Evolutionary conservation across 345 rosid species (phyloP), one percentile per base, ranked within the genome.

Genomic region (Rubroshorea leprosula): DNA sequence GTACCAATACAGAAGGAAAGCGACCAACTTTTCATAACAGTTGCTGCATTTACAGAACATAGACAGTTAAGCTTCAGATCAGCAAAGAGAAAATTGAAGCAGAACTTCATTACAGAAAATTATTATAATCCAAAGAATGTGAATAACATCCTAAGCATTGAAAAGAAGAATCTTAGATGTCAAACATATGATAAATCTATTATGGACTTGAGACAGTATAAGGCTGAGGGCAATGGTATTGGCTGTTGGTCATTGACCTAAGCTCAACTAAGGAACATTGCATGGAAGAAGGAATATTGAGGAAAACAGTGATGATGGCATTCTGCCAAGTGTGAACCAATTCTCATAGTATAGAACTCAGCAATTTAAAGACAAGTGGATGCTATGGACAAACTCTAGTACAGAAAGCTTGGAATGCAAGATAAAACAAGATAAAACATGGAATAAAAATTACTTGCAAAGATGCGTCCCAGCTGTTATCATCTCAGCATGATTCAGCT

Each of bases 1-100:
- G 67, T 78, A 81, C 96, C 96, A 92, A 77, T 86, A 92, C 54
- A 91, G 43, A 29, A 91, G 83, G 63, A 86, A 91, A 0, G 96
- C 82, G 43, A 91, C 83, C 67, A 91, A 61, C 63, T 82, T 86
- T 57, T 84, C 86, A 38, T 79, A 80, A 70, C 98, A 91, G 7
- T 72, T 83, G 15, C 98, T 86, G 80, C 86, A 70, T 68, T 38
- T n/a, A n/a, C 21, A 51, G 47, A 52, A 56, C 17, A 64, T 4
- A 58, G 39, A 14, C 47, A 44, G 41, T 35, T 35, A 35, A 35
- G 41, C 41, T 35, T 13, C 41, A 8, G 12, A 35, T 35, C 7
- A 6, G 12, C 11, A 8, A 13, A 35, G 7, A 10, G 41, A 35
- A 13, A 6, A 35, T 35, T n/a, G n/a, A n/a, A n/a, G n/a, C n/a